Evolutionary conservation across 257 asterid species (phyloP).

Genomic region (Nicotiana tabacum): DNA sequence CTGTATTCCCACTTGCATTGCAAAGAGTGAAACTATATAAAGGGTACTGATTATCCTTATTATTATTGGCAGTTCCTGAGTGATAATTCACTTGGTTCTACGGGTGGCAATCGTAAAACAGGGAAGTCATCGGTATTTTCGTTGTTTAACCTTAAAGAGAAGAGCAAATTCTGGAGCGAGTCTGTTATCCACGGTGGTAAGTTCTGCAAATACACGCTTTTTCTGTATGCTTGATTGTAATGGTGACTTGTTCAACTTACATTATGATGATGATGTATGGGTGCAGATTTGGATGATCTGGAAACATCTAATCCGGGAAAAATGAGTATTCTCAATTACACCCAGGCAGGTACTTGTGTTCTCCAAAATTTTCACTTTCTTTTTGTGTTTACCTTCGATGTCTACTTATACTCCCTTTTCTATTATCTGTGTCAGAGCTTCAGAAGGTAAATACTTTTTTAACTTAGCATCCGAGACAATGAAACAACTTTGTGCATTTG

Average conservation of each 20-base stretch:
- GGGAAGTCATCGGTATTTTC: slow-evolving; percentile 78
- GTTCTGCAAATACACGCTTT: slow-evolving; percentile 5
- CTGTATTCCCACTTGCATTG: neutral
- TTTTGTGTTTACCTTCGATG: neutral
- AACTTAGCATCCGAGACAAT: neutral
- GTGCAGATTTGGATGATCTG: slow-evolving; percentile 68
- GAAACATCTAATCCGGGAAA: slow-evolving; percentile 62
- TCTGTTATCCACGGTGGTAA: slow-evolving; percentile 82
- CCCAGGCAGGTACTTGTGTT: slow-evolving; percentile 96
- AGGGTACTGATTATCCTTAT: neutral
- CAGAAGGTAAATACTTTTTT: neutral
- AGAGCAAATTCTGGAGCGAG: slow-evolving; percentile 95
- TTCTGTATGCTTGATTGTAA: neutral
- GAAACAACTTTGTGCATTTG: neutral
- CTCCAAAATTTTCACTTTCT: neutral
- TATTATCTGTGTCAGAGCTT: neutral
- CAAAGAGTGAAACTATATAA: neutral
- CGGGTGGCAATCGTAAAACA: slow-evolving; percentile 45
- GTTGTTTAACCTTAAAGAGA: slow-evolving; percentile 83
- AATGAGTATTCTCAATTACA: slow-evolving; percentile 60
- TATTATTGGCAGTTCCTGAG: slow-evolving; percentile 42
- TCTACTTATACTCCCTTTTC: neutral
- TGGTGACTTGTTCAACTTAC: neutral
- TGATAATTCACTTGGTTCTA: slow-evolving; percentile 54
- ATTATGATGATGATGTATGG: slow-evolving; percentile 17